Base-by-base conservation (phyloP, 805 yeast genomes). In the Nakazawaea ernobii region DNA sequence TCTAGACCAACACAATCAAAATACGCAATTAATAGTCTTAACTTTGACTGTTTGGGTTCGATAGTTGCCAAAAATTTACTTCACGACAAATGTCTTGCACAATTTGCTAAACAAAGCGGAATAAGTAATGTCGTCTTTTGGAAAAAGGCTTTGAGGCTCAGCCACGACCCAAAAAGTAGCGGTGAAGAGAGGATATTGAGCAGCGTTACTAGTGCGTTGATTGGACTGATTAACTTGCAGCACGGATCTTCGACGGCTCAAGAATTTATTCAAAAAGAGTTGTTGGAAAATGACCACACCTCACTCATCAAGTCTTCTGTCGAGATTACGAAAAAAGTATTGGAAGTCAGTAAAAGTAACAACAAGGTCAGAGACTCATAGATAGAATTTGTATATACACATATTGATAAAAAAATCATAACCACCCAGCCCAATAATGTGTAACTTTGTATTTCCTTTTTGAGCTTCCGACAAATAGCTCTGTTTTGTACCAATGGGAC, bases 201-300 rank as follows among this genome's bases (percentile, higher is more conserved):
- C 3, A 76, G 79, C 51, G 74, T 79, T 61, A 60, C 79, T 51
- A 70, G 70, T 56, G 83, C 92, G 5, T 65, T 85, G 48, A 65
- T 86, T 28, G 94, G 94, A 26, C 91, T 85, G 2, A 76, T 86
- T 44, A 70, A 83, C 32, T 66, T 79, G 32, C 69, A 73, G 27
- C 80, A 82, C 55, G 94, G 94, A 5, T 75, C 79, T 55, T 53
- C 51, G 4, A 73, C 61, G n/a, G 82, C 89, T 6, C 79, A 74
- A 53, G 65, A 70, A 50, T 86, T 82, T 56, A 75, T 86, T 45
- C 64, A 68, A 35, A 73, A 70, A 37, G 80, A 78, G 60, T 64
- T 82, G 35, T 61, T 80, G 50, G 45, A 32, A 27, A 39, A 43
- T 32, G 66, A 38, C 29, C 13, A 28, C 39, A 20, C 36, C 2